These are phyloP conservation scores for Colletotrichum chlorophyti DNA, from an alignment of 2,329 filamentous ascomycete genomes.

Conservation along the genomic window DNA sequence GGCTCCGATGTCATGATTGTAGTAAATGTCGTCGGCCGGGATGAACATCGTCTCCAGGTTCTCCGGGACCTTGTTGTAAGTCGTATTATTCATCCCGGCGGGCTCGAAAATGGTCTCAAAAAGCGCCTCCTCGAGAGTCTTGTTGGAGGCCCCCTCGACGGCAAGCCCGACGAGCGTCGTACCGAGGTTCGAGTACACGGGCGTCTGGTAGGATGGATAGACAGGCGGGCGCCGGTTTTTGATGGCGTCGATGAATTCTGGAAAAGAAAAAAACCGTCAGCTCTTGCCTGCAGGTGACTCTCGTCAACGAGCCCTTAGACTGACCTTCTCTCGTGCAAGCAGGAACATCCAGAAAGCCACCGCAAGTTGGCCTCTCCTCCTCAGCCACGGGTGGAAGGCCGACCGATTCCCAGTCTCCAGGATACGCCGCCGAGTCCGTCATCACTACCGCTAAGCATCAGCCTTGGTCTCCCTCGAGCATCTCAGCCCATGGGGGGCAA, in stretches of 20 bases:
- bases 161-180: conserved; percentile 52
- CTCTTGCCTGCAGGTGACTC: too few relatives aligned
- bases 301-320: background rate
- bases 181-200: conserved; percentile 57
- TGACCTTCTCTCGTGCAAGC: conserved; percentile 37
- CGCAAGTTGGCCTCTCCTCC: conserved; percentile 38
- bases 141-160: conserved; percentile 50
- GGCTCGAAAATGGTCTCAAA: conserved; percentile 48
- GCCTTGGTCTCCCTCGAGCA: background rate
- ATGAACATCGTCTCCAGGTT: conserved; percentile 40
- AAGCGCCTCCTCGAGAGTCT: conserved; percentile 45
- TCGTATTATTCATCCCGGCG: conserved; percentile 49
- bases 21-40: conserved; percentile 40
- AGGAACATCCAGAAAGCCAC: conserved; percentile 41
- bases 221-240: conserved; percentile 41
- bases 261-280: too few relatives aligned
- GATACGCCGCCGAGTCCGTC: conserved; percentile 39
- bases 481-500: too few relatives aligned
- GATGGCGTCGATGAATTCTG: conserved; percentile 37
- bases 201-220: conserved; percentile 50
- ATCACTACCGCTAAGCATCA: conserved; percentile 36
- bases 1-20: conserved; percentile 42
- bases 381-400: conserved; percentile 40
- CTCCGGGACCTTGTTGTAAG: conserved; percentile 40
- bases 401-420: conserved; percentile 36